These are phyloP conservation scores for Solanum clarkiae DNA, from an alignment of 257 asterid genomes.

Conservation along the genomic window DNA sequence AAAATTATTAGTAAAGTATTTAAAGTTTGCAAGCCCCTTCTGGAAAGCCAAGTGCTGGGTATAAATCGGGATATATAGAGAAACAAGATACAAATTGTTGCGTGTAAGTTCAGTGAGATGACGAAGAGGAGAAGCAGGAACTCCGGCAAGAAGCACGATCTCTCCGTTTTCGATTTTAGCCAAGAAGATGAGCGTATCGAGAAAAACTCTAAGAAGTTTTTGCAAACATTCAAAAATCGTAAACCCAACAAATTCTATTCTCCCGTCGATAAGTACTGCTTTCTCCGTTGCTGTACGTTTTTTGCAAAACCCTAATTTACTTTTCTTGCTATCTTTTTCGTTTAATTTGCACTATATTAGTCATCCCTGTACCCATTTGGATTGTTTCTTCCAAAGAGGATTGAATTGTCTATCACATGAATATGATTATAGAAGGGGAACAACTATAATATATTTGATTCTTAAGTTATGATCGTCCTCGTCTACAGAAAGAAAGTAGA, in stretches of 20 bases:
- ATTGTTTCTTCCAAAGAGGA: no score
- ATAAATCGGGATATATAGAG: neutral
- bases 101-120: neutral
- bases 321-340: neutral
- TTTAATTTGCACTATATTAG: no score
- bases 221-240: slow-evolving; percentile 16
- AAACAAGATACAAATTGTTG: neutral
- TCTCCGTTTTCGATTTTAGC: slow-evolving; percentile 43
- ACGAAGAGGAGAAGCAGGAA: slow-evolving; percentile 8
- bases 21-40: neutral
- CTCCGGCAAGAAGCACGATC: slow-evolving; percentile 3
- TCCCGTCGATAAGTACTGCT: slow-evolving; percentile 36
- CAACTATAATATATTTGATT: neutral
- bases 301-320: neutral
- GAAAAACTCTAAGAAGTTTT: slow-evolving; percentile 9
- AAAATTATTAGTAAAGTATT: neutral
- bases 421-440: neutral
- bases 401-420: neutral
- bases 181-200: slow-evolving; percentile 33
- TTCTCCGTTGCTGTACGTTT: slow-evolving; percentile 44
- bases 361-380: no score
- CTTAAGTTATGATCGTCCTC: neutral
- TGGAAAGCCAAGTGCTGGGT: neutral
- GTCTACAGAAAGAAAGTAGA: neutral
- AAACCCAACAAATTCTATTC: slow-evolving; percentile 11